A percentile compares a stretch with the other conserved stretches of the same genome.
phyloP scores from a whole-genome alignment of 306 rosid genomes.

The Lithocarpus polystachyus region DNA sequence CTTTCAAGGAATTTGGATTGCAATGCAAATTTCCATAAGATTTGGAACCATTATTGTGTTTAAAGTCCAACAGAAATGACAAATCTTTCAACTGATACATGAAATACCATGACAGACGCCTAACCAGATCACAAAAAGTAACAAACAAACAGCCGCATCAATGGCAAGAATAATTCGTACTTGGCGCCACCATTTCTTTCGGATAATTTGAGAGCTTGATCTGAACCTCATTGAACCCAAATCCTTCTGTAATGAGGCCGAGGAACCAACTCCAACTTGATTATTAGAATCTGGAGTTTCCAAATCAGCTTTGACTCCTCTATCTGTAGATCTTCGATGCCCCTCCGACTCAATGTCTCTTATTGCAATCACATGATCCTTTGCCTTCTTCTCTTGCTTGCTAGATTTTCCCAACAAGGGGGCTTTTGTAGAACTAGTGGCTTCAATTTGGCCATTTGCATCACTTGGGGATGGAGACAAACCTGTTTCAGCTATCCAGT shows the following conservation, averaged over 20 bases:
- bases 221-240: conserved; percentile 60
- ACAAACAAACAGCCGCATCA: conserved; percentile 74
- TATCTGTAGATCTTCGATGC: conserved; percentile 63
- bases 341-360: conserved; percentile 78
- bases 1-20: not conserved
- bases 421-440: conserved; percentile 69
- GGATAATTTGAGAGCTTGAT: conserved; percentile 53
- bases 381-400: conserved; percentile 77
- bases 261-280: conserved; percentile 56
- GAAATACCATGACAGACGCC: conserved; percentile 54
- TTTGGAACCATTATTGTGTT: not conserved
- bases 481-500: conserved; percentile 53
- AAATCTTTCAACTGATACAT: conserved; percentile 49
- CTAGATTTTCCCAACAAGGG: conserved; percentile 71
- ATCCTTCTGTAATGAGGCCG: conserved; percentile 59
- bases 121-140: conserved; percentile 71
- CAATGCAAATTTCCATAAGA: not conserved
- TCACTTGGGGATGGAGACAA: conserved; percentile 63
- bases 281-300: conserved; percentile 42
- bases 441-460: conserved; percentile 64
- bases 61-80: not conserved
- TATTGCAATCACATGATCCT: conserved; percentile 70
- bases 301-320: conserved; percentile 57
- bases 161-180: conserved; percentile 81
- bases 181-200: conserved; percentile 83